Conservation (phyloP, 2,329 filamentous ascomycete species). For the Biscogniauxia sp. region DNA sequence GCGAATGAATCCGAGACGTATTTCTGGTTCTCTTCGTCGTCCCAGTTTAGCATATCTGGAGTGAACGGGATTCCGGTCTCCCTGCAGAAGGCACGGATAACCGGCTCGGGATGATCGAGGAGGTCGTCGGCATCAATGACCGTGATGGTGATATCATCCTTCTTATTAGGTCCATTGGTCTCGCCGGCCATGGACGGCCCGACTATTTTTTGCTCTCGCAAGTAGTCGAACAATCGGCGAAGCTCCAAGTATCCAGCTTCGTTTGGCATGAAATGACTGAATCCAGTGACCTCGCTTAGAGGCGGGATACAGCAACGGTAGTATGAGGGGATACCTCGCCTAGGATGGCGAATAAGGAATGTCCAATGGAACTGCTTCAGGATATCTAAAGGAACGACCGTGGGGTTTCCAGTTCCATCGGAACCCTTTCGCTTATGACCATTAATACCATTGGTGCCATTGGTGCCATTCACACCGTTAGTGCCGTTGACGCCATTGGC, state of each 20-base stretch:
- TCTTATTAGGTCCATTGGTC: constrained; percentile 19
- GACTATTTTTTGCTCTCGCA: constrained; percentile 66
- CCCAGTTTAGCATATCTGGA: constrained; percentile 81
- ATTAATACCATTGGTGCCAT: constrained; percentile 21
- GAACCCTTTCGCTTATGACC: constrained; percentile 20
- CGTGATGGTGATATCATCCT: constrained; percentile 63
- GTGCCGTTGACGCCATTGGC: constrained; percentile 8
- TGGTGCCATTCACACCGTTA: constrained; percentile 34
- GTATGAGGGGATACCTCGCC: constrained; percentile 86
- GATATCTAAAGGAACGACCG: constrained; percentile 72
- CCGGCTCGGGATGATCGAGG: constrained; percentile 75
- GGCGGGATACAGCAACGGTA: constrained; percentile 93
- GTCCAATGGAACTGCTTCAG: constrained; percentile 87
- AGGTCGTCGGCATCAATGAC: constrained; percentile 93
- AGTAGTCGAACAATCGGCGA: constrained; percentile 81
- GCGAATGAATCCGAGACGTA: constrained; percentile 76
- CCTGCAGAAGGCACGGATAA: constrained; percentile 77
- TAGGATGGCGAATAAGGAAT: constrained; percentile 95
- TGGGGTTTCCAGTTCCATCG: constrained; percentile 72
- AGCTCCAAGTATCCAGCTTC: constrained; percentile 93
- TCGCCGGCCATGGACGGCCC: constrained; percentile 62
- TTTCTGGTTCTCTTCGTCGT: constrained; percentile 67
- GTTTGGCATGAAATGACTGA: constrained; percentile 78
- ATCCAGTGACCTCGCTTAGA: constrained; percentile 76
- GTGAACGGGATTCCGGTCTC: constrained; percentile 75